Evolutionary conservation across 768 basidiomycete species (phyloP).

Genomic region (Hypholoma sublateritium): DNA sequence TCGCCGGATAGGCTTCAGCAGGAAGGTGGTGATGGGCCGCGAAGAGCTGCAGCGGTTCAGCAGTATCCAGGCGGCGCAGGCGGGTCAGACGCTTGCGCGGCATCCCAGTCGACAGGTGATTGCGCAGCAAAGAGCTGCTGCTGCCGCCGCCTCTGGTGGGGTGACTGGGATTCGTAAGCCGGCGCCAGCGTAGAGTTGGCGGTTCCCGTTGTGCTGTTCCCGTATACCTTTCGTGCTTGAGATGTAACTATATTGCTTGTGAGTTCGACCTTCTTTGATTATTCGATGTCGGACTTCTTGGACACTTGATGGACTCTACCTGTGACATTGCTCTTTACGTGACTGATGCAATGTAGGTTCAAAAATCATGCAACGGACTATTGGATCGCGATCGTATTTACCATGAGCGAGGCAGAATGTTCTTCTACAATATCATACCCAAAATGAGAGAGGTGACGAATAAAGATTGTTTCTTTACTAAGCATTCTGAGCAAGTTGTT

Average conservation of each 20-base stretch:
- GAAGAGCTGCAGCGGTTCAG: constrained; percentile 85
- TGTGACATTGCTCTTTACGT: too few species aligned
- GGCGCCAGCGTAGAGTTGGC: background rate
- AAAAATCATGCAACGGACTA: too few species aligned
- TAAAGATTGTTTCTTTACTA: background rate
- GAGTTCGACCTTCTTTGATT: too few species aligned
- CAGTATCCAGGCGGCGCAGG: constrained; percentile 78
- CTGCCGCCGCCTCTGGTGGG: background rate
- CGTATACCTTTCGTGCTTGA: too few species aligned
- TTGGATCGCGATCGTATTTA: too few species aligned
- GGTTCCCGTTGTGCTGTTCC: background rate
- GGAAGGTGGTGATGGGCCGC: constrained; percentile 72
- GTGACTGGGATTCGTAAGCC: background rate
- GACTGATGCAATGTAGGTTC: too few species aligned
- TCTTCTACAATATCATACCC: background rate
- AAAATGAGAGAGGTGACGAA: background rate
- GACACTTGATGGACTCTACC: too few species aligned
- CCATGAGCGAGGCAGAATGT: background rate
- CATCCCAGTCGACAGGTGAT: constrained; percentile 48
- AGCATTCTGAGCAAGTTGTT: constrained; percentile 18
- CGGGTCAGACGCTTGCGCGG: constrained; percentile 74
- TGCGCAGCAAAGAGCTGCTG: background rate
- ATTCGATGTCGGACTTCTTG: too few species aligned
- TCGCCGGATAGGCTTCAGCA: constrained; percentile 85
- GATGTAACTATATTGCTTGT: too few species aligned